Evolutionary conservation across 1,139 yeast genomes (phyloP), one percentile per base, ranked within the genome.

Genomic region (Yamadazyma membranifaciens): DNA sequence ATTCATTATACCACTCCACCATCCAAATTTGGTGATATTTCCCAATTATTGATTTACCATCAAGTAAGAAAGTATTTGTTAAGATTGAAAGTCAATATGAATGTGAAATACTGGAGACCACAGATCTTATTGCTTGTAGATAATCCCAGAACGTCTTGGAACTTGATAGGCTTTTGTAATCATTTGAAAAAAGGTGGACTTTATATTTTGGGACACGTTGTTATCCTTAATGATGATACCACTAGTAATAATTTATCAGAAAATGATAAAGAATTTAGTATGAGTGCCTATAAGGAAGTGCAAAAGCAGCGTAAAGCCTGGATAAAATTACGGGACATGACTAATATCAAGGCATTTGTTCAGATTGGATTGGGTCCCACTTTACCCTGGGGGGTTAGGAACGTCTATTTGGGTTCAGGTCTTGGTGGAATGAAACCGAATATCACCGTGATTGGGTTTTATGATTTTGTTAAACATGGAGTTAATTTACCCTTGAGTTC

Each of bases 361-460:
- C 98, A 92, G 57, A 80, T 92, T 39, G 89, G 92, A 0, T 75
- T 89, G 11, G 95, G 96, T 0, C 92, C 96, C 0, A 76, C 85
- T 2, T 71, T 92, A 31, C 84, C 89, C 0, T 91, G 98, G 97
- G 98, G 98, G n/a, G 95, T 88, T 0, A 69, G 98, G 44, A 91
- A 92, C 57, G 89, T 92, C 12, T 89, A 80, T 45, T 62, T 91
- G 47, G 97, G 97, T 0, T 86, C 96, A 2, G 98, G 98, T 0
- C 68, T 92, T 15, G 98, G 98, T 5, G 97, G 97, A 11, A 92
- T 92, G 98, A 83, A 80, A 52, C 98, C 98, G 2, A 92, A 92
- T 57, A 89, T 92, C 41, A 88, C 96, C 0, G 95, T 92, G 0
- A 50, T 91, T 37, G 97, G 97, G 0, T 88, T 88, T 54, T 87